Percentiles rank a stretch among this genome's conserved stretches.
These are phyloP conservation scores for Tricholoma bakamatsutake DNA, from an alignment of 768 basidiomycete genomes.

Conservation along the genomic window DNA sequence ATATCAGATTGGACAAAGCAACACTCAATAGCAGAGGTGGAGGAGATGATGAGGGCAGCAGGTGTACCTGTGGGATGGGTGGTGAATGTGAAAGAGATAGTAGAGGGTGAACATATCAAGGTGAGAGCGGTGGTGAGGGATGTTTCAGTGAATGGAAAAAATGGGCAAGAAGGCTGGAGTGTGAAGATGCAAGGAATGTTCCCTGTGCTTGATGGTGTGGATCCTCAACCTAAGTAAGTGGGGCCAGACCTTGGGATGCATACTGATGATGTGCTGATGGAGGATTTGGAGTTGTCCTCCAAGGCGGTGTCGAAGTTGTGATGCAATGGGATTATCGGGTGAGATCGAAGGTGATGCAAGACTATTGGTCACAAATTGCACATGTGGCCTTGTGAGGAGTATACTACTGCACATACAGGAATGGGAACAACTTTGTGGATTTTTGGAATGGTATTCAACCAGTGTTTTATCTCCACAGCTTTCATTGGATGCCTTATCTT, in stretches of 20 bases:
- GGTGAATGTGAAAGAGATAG: conserved; percentile 54
- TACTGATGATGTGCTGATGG: conserved; percentile 42
- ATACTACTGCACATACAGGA: too few species aligned
- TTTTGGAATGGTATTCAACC: too few species aligned
- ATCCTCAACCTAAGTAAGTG: conserved; percentile 58
- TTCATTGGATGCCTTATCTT: too few species aligned
- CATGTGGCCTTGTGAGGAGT: too few species aligned
- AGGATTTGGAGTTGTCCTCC: conserved; percentile 34
- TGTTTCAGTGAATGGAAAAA: conserved; percentile 42
- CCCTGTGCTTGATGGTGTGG: conserved; percentile 55
- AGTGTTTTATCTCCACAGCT: too few species aligned
- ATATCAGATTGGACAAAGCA: conserved; percentile 55
- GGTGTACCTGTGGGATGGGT: conserved; percentile 64
- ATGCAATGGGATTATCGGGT: conserved; percentile 38
- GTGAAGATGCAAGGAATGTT: conserved; percentile 66
- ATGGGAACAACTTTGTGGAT: too few species aligned
- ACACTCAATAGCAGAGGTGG: conserved; percentile 48
- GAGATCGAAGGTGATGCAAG: background rate
- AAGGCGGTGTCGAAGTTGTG: conserved; percentile 34
- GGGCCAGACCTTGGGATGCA: conserved; percentile 63
- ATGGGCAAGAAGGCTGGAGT: conserved; percentile 41
- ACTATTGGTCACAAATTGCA: background rate
- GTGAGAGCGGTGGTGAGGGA: conserved; percentile 54
- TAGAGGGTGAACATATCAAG: conserved; percentile 50
- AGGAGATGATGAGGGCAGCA: conserved; percentile 39